Percentiles rank a stretch among this genome's conserved stretches.
These are phyloP conservation scores for Spathaspora hagerdaliae DNA, from an alignment of 805 yeast genomes.

Conservation along the genomic window DNA sequence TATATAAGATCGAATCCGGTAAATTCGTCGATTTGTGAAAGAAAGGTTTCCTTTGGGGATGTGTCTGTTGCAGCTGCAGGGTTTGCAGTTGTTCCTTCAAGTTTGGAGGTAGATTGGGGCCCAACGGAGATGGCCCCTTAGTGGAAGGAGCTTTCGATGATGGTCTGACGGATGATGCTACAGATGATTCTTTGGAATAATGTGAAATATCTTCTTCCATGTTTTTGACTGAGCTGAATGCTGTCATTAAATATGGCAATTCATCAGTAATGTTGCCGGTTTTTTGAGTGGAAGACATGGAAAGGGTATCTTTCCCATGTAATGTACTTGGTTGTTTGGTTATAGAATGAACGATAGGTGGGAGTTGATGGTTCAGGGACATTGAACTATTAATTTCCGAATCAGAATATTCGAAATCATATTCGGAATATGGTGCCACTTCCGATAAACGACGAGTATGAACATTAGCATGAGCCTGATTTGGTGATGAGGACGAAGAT, in stretches of 20 bases:
- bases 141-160: neutral
- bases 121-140: neutral
- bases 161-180: neutral
- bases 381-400: conserved; percentile 8
- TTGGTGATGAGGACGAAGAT: neutral
- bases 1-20: conserved; percentile 30
- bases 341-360: conserved; percentile 35
- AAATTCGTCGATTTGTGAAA: conserved; percentile 22
- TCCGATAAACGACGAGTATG: neutral
- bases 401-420: conserved; percentile 2
- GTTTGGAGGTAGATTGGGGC: neutral
- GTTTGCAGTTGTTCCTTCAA: conserved; percentile 1
- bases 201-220: conserved; percentile 47
- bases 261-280: conserved; percentile 48
- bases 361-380: conserved; percentile 23
- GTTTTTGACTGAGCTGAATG: conserved; percentile 60
- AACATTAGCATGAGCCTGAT: neutral
- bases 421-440: neutral
- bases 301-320: neutral
- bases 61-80: conserved; percentile 2
- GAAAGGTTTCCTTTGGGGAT: conserved; percentile 10
- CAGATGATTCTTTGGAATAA: conserved; percentile 14
- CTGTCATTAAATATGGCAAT: conserved; percentile 61
- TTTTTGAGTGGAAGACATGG: neutral
- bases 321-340: conserved; percentile 16